A percentile compares a stretch with the other conserved stretches of the same genome.
Conservation (phyloP, 441 rosid genomes). For the Eutrema salsugineum region DNA sequence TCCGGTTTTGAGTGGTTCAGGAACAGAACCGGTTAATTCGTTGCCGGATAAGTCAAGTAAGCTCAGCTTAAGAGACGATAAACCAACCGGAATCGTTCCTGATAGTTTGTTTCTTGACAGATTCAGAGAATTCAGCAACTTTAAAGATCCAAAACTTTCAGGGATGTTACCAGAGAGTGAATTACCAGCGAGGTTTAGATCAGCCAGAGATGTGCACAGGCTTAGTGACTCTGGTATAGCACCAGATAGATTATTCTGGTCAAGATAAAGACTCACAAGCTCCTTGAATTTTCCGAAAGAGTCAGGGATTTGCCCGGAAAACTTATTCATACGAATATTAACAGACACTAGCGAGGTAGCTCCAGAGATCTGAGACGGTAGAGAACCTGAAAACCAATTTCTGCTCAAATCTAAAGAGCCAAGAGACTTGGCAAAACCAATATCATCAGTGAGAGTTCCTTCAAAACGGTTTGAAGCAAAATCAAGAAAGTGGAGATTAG, state of each 20-base stretch:
- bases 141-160: conserved; percentile 35
- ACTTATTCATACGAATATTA: conserved; percentile 36
- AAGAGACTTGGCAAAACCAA: conserved; percentile 51
- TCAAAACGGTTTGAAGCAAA: conserved; percentile 42
- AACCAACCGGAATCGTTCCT: conserved; percentile 45
- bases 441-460: conserved; percentile 37
- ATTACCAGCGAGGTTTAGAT: conserved; percentile 46
- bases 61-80: conserved; percentile 45
- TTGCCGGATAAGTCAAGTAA: conserved; percentile 61
- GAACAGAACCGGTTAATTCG: conserved; percentile 45
- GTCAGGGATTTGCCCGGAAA: conserved; percentile 43
- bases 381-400: conserved; percentile 45
- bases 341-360: conserved; percentile 44
- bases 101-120: conserved; percentile 51
- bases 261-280: conserved; percentile 37
- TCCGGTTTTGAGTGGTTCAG: conserved; percentile 38
- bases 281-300: conserved; percentile 43
- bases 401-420: conserved; percentile 36
- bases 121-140: conserved; percentile 45
- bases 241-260: conserved; percentile 43
- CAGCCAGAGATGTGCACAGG: conserved; percentile 37
- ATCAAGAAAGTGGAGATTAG: conserved; percentile 48
- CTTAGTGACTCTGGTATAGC: conserved; percentile 45
- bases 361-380: conserved; percentile 42
- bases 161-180: conserved; percentile 53